phyloP scores from a whole-genome alignment of 192 early-diverging fungal genomes.

The Coemansia aciculifera region DNA sequence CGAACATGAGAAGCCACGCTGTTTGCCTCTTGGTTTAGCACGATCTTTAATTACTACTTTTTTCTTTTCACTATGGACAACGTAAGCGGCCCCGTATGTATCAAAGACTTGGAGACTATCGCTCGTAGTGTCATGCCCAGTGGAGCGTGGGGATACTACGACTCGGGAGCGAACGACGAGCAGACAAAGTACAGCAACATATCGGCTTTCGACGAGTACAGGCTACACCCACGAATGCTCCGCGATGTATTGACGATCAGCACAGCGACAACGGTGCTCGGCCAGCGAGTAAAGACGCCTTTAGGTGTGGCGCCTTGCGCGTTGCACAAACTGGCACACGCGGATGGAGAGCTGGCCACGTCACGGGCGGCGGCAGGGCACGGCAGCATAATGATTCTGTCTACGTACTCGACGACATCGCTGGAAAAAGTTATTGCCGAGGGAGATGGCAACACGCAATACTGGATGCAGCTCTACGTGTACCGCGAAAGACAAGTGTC shows the following conservation, averaged over 20 bases:
- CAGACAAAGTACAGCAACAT: constrained; percentile 55
- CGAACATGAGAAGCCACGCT: neutral
- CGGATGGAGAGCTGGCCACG: constrained; percentile 68
- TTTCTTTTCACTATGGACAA: constrained; percentile 15
- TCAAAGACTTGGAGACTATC: constrained; percentile 51
- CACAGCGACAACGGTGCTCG: constrained; percentile 65
- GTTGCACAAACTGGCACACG: constrained; percentile 69
- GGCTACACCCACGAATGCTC: constrained; percentile 67
- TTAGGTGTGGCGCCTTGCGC: constrained; percentile 80
- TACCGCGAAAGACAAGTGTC: constrained; percentile 68
- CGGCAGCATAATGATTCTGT: constrained; percentile 59
- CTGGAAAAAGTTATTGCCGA: constrained; percentile 67
- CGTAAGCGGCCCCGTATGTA: constrained; percentile 39
- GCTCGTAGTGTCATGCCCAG: constrained; percentile 40
- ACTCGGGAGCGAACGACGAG: constrained; percentile 59
- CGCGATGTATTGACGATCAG: constrained; percentile 69
- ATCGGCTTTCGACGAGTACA: constrained; percentile 46
- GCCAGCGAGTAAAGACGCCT: constrained; percentile 60
- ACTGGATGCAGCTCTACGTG: constrained; percentile 85
- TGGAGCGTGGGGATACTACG: constrained; percentile 58
- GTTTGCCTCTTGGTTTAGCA: neutral
- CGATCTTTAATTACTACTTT: neutral
- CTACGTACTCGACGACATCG: constrained; percentile 64
- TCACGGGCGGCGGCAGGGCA: constrained; percentile 55
- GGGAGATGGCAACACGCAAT: constrained; percentile 46